Evolutionary conservation across 202 grass and related monocot genomes (phyloP), one percentile per base, ranked within the genome.

Genomic region (Setaria viridis): DNA sequence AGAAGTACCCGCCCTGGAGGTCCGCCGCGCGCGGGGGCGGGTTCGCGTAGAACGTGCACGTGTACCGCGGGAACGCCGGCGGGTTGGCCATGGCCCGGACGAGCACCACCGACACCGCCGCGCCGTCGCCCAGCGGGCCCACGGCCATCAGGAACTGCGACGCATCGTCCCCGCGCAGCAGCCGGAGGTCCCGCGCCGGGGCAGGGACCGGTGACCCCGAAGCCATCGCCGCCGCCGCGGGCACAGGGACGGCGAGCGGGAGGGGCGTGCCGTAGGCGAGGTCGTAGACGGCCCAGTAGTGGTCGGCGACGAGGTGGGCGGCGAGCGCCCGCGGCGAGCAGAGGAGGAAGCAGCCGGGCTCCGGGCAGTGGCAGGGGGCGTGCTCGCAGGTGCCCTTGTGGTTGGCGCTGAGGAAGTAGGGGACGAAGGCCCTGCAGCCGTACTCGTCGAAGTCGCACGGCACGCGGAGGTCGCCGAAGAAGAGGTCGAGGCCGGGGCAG

Each of bases 311-410:
- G 37, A 82, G 6, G 80, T 82, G 80, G 25, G 6, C 14, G 39
- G 45, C 9, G 9, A 82, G 80, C 67, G 0, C 3, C 70, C 13
- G 58, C 12, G 45, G 32, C 25, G 70, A 16, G 58, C 16, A n/a
- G 29, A 41, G 13, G 11, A 74, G 37, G 2, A 19, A 7, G 81
- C 81, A 74, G 30, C 70, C 43, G 57, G 70, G 57, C 57, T 83
- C 56, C 41, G 80, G 43, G 80, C 68, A 83, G 55, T 45, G 34
- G 70, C 81, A 83, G 43, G 68, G 12, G 11, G 43, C 68, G 70
- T 72, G 70, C 46, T 72, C 45, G 70, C 70, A 72, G 2, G 70
- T 17, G 46, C 7, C 13, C 45, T 29, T 4, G 70, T 72, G 46
- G 46, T 3, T 0, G 13, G 45, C 46, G 70, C 70, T 48, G 46